These are phyloP conservation scores for Arthroderma sp. DNA, from an alignment of 2,329 filamentous ascomycete species.

Conservation along the genomic window DNA sequence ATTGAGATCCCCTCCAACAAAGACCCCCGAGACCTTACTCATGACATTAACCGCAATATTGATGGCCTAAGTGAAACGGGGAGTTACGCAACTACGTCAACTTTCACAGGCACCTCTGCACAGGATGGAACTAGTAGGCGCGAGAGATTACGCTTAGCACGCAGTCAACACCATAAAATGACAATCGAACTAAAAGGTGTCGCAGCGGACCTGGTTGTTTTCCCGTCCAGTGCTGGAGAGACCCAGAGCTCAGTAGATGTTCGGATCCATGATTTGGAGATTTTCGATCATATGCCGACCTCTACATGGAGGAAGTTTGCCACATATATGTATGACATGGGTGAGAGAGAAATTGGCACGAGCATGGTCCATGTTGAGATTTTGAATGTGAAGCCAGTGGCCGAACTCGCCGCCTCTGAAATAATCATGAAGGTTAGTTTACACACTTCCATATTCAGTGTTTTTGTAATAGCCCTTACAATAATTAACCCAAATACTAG, in stretches of 20 bases:
- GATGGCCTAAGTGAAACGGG: constrained; percentile 86
- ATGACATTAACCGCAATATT: constrained; percentile 76
- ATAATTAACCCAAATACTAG: constrained; percentile 20
- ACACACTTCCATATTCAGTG: neutral
- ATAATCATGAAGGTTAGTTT: constrained; percentile 59
- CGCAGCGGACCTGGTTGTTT: constrained; percentile 68
- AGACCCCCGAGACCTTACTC: constrained; percentile 68
- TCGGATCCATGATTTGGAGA: constrained; percentile 67
- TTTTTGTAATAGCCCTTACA: neutral
- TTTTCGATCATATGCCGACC: constrained; percentile 86
- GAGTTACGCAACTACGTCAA: constrained; percentile 65
- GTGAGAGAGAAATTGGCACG: constrained; percentile 71
- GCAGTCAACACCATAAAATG: constrained; percentile 88
- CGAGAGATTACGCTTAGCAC: constrained; percentile 59
- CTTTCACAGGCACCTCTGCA: constrained; percentile 29
- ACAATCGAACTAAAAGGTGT: constrained; percentile 84
- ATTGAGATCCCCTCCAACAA: constrained; percentile 81
- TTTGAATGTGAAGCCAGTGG: constrained; percentile 73
- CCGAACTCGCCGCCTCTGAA: constrained; percentile 75
- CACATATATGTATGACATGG: constrained; percentile 79
- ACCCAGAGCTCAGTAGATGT: constrained; percentile 81
- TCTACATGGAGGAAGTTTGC: constrained; percentile 98
- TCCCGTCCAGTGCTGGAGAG: constrained; percentile 63
- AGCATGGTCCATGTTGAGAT: constrained; percentile 87
- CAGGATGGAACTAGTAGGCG: constrained; percentile 28